A percentile compares a stretch with the other conserved stretches of the same genome.
Conservation (phyloP, 306 rosid genomes). For the Heteromeles arbutifolia region DNA sequence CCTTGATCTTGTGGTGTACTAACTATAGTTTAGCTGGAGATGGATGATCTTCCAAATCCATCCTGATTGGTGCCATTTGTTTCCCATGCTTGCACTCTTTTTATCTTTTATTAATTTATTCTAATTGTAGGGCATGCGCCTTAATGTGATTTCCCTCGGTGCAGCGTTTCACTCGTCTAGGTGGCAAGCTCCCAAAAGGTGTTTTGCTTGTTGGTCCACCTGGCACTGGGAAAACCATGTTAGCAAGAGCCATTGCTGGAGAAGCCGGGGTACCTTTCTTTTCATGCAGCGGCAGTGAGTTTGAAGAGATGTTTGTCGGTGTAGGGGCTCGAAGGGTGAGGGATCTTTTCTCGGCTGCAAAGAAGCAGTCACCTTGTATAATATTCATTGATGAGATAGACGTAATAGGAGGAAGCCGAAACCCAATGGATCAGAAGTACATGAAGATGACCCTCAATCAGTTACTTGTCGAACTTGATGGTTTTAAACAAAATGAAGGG, state of each 20-base stretch:
- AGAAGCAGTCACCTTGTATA: constrained; percentile 83
- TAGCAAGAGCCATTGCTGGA: constrained; percentile 96
- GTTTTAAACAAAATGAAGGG: constrained; percentile 94
- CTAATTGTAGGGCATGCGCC: not conserved
- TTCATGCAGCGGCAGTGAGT: constrained; percentile 92
- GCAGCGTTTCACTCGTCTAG: constrained; percentile 96
- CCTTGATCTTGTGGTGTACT: not conserved
- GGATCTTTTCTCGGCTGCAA: constrained; percentile 84
- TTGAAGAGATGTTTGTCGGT: constrained; percentile 93
- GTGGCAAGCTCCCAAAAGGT: constrained; percentile 96
- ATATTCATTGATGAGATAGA: constrained; percentile 94
- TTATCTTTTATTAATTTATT: not conserved
- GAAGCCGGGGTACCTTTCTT: constrained; percentile 98
- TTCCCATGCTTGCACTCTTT: not conserved
- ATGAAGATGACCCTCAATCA: constrained; percentile 90
- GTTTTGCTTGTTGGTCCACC: constrained; percentile 95
- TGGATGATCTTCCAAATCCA: not conserved
- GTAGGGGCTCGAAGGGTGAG: constrained; percentile 97
- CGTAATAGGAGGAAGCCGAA: constrained; percentile 86
- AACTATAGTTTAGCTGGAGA: not conserved
- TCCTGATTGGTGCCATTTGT: not conserved
- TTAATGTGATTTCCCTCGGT: constrained; percentile 22
- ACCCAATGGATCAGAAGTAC: constrained; percentile 69
- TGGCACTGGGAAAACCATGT: constrained; percentile 94
- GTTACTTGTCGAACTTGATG: constrained; percentile 90